phyloP scores from a whole-genome alignment of 2,329 filamentous ascomycete species.

The Fusarium tjaetaba region DNA sequence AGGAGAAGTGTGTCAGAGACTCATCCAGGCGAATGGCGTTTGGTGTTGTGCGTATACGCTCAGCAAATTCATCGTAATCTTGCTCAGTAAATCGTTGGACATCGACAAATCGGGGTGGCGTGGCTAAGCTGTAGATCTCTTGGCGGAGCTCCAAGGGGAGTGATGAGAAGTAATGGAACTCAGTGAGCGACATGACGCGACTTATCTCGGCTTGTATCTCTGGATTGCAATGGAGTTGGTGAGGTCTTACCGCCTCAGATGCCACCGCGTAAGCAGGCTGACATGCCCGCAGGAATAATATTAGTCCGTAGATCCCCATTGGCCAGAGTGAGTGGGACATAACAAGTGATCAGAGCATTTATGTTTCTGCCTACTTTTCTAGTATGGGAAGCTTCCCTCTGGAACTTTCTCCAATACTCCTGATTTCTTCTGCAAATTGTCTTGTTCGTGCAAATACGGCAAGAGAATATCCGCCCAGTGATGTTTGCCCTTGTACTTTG shows the following conservation, averaged over 20 bases:
- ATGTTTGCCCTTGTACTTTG: conserved; percentile 28
- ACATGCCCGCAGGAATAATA: not conserved
- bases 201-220: rapidly evolving
- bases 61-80: not conserved
- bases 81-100: not conserved
- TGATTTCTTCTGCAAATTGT: conserved; percentile 8
- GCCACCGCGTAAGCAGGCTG: not conserved
- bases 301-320: not conserved
- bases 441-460: conserved; percentile 24
- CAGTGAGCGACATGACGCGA: not conserved
- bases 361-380: not conserved
- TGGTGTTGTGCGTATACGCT: not conserved
- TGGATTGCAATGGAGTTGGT: not conserved
- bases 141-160: not conserved
- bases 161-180: not conserved
- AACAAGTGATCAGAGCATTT: not conserved
- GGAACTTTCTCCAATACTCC: conserved; percentile 10
- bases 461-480: conserved; percentile 28
- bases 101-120: not conserved
- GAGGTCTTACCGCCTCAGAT: not conserved
- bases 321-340: not conserved
- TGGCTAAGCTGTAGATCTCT: not conserved
- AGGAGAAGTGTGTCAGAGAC: not conserved
- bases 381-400: conserved; percentile 22
- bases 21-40: not conserved